Evolutionary conservation across 441 rosid genomes (phyloP).

Genomic region (Erodium texanum): DNA sequence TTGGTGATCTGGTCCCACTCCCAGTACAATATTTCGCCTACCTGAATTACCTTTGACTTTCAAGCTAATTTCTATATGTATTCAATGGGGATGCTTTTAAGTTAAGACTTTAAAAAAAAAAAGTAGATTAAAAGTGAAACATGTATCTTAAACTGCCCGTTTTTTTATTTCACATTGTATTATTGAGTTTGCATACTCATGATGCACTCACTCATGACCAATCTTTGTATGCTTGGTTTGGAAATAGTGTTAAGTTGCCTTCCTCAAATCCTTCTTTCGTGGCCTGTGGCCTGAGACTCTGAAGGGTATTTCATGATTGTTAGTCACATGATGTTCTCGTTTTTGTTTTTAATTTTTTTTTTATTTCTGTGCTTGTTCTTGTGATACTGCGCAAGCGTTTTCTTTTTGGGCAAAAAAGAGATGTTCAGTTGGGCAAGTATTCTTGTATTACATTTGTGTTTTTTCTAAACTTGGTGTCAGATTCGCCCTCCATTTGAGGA

Average conservation of each 20-base stretch:
- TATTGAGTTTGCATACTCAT: not conserved
- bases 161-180: not conserved
- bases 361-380: constrained; percentile 7
- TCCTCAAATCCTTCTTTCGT: not conserved
- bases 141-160: not conserved
- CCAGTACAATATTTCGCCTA: not conserved
- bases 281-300: not conserved
- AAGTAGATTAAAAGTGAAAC: not conserved
- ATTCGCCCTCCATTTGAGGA: constrained; percentile 78
- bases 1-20: not conserved
- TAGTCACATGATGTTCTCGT: not conserved
- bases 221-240: not conserved
- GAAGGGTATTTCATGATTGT: not conserved
- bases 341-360: too few relatives aligned
- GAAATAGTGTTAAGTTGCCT: not conserved
- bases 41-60: not conserved
- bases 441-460: not conserved
- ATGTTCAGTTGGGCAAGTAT: not conserved
- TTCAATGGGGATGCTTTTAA: not conserved
- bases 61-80: not conserved
- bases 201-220: not conserved
- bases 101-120: not conserved
- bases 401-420: not conserved
- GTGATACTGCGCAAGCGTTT: not conserved
- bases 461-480: constrained; percentile 31